A percentile compares a stretch with the other conserved stretches of the same genome.
phyloP scores from a whole-genome alignment of 306 rosid genomes.

The Morella rubra region DNA sequence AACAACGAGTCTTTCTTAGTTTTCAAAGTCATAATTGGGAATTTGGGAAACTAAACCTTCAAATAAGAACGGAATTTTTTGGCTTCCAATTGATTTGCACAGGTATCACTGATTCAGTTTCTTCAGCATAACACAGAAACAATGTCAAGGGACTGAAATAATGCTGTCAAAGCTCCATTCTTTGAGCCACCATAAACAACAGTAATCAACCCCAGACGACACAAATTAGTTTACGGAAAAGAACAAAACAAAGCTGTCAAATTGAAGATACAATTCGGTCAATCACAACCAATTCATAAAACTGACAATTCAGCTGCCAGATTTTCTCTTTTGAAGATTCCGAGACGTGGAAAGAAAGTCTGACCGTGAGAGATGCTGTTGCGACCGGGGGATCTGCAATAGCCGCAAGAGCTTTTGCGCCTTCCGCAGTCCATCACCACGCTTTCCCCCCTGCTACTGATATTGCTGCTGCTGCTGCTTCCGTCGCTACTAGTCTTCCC shows the following conservation, averaged over 20 bases:
- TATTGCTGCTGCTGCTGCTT: conserved; percentile 52
- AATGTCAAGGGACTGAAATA: neutral
- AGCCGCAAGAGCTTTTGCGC: conserved; percentile 72
- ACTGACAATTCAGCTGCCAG: conserved; percentile 1
- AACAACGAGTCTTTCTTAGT: neutral
- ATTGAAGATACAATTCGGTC: too few species aligned
- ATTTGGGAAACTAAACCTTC: too few species aligned
- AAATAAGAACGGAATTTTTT: neutral
- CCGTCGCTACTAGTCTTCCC: conserved; percentile 56
- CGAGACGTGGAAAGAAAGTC: neutral
- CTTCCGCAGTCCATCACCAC: conserved; percentile 62
- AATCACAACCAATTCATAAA: neutral
- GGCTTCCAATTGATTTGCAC: neutral
- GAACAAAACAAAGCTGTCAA: too few species aligned
- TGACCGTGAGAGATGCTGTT: conserved; percentile 82
- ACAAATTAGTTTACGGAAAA: too few species aligned
- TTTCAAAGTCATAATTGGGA: neutral
- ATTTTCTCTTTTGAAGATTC: neutral
- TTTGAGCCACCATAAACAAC: neutral
- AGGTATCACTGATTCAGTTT: too few species aligned
- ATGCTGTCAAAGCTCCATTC: neutral
- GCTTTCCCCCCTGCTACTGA: conserved; percentile 45
- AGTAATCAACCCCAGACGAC: too few species aligned
- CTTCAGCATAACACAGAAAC: neutral
- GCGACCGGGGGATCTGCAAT: conserved; percentile 65